Evolutionary conservation across 2,329 filamentous ascomycete species (phyloP).

Genomic region (Fusarium sororula): DNA sequence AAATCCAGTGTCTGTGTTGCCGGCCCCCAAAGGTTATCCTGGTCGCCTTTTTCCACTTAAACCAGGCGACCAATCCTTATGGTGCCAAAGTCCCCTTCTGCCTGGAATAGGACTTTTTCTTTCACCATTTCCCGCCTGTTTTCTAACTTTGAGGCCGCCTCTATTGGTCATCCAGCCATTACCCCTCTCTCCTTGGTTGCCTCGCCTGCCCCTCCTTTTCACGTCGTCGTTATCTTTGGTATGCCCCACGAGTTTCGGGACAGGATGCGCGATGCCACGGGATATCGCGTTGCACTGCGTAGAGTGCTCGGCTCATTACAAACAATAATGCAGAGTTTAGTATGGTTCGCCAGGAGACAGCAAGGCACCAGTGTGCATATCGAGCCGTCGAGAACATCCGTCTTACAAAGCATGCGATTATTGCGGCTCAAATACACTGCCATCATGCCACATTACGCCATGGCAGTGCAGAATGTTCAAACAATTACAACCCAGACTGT

Average conservation of each 20-base stretch:
- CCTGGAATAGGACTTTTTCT: constrained; percentile 34
- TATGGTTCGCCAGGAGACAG: constrained; percentile 15
- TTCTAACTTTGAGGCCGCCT: constrained; percentile 22
- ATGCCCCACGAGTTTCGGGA: constrained; percentile 12
- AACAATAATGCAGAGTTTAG: background rate
- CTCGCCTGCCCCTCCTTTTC: constrained; percentile 25
- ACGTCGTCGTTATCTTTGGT: constrained; percentile 9
- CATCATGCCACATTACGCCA: constrained; percentile 18
- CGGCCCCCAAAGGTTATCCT: constrained; percentile 20
- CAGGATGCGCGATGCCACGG: constrained; percentile 28
- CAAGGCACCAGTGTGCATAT: constrained; percentile 18
- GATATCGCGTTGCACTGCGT: constrained; percentile 33
- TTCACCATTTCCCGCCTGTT: constrained; percentile 10
- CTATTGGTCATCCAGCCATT: constrained; percentile 9
- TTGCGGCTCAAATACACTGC: constrained; percentile 15
- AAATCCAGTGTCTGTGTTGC: background rate
- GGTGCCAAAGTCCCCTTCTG: constrained; percentile 29
- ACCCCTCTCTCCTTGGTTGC: constrained; percentile 25
- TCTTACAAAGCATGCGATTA: constrained; percentile 13
- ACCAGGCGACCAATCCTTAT: constrained; percentile 28
- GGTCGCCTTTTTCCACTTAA: constrained; percentile 18
- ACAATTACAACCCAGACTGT: background rate
- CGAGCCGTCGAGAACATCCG: background rate
- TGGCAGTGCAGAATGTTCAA: constrained; percentile 7
- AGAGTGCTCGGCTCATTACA: background rate